phyloP scores from a whole-genome alignment of 305 asterid species.

The Fraxinus xanthoxyloides region DNA sequence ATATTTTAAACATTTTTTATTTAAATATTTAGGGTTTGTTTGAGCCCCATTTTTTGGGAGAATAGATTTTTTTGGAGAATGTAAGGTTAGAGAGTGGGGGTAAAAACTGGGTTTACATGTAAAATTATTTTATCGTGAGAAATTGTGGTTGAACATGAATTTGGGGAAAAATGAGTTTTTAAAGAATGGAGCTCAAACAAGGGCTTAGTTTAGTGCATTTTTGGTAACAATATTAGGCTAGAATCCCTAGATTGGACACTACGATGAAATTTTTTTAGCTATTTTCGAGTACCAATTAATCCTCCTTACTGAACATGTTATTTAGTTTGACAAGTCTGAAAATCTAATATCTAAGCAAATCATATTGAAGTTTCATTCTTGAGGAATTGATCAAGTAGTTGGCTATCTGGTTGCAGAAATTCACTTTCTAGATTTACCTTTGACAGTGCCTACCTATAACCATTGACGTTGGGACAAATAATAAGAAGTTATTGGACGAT shows the following conservation, averaged over 20 bases:
- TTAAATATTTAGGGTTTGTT: not conserved
- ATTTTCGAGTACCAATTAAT: not conserved
- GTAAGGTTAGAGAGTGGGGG: not conserved
- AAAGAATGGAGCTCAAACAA: not conserved
- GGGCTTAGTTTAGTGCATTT: not conserved
- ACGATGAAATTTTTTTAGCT: not conserved
- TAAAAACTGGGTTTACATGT: too few relatives aligned
- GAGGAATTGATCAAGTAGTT: not conserved
- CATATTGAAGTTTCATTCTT: not conserved
- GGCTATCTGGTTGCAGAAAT: not conserved
- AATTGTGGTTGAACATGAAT: not conserved
- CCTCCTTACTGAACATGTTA: not conserved
- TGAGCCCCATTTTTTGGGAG: not conserved
- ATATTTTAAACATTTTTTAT: not conserved
- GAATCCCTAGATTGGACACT: not conserved
- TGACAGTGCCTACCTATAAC: slow-evolving; percentile 90
- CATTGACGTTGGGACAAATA: slow-evolving; percentile 92
- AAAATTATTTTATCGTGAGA: too few relatives aligned
- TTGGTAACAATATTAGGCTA: not conserved
- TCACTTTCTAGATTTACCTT: slow-evolving; percentile 14
- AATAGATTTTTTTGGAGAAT: not conserved
- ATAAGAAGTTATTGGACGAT: slow-evolving; percentile 68
- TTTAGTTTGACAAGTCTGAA: not conserved
- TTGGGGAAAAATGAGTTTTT: not conserved
- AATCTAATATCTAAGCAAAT: not conserved